Evolutionary conservation across 306 rosid species (phyloP).

Genomic region (Sophora flavescens): DNA sequence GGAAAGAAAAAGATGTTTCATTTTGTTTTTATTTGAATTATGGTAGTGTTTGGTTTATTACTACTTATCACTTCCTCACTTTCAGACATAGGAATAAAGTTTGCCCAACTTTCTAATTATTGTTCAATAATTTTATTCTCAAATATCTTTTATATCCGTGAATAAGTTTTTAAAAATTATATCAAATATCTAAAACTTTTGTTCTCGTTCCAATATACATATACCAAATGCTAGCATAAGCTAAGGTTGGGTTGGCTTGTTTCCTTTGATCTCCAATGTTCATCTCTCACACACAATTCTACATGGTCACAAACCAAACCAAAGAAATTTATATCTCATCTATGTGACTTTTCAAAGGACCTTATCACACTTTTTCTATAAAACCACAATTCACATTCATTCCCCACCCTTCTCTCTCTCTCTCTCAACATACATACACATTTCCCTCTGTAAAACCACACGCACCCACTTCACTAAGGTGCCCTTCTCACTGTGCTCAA

Average conservation of each 20-base stretch:
- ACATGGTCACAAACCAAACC: constrained; percentile 35
- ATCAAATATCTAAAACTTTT: too few species aligned
- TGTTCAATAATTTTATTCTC: too few species aligned
- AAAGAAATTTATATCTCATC: constrained; percentile 19
- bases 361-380: background rate
- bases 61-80: too few species aligned
- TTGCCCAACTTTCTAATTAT: too few species aligned
- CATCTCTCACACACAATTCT: background rate
- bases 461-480: constrained; percentile 38
- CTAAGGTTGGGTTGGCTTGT: background rate
- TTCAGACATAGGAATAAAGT: too few species aligned
- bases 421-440: constrained; percentile 28
- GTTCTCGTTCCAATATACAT: too few species aligned
- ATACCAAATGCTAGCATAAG: too few species aligned
- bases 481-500: background rate
- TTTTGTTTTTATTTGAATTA: constrained; percentile 10
- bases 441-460: constrained; percentile 44
- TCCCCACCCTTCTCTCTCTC: constrained; percentile 45
- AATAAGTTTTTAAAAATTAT: too few species aligned
- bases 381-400: constrained; percentile 52
- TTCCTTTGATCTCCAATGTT: background rate
- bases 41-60: too few species aligned
- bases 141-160: too few species aligned
- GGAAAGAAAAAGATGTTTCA: background rate
- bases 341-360: constrained; percentile 50